Evolutionary conservation across 139 green algal species (phyloP), one percentile per base, ranked within the genome.

Genomic region (Chlorella sorokiniana): DNA sequence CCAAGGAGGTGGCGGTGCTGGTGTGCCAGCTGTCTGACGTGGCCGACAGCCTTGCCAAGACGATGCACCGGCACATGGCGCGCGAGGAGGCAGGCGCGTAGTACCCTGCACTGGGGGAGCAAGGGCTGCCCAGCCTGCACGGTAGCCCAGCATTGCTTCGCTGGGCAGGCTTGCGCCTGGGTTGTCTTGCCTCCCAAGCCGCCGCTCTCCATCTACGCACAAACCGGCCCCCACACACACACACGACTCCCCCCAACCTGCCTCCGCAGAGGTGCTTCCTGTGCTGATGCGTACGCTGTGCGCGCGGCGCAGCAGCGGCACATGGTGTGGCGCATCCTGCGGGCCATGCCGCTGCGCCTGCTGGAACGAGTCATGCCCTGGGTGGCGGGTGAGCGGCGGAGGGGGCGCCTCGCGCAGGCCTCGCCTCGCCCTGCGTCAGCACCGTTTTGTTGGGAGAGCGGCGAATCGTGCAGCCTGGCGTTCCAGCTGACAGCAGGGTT

Each of bases 281-380:
- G 45, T 95, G 81, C 88, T 98, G 48, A 86, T 91, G 76, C 81
- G 76, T 25, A 80, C 86, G 11, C 88, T 97, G 76, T 91, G 86
- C 40, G n/a, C n/a, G 41, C 72, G 1, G 83, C 80, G 16, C 90
- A 98, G 91, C 96, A 99, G 91, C 92, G 94, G 22, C 78, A 76
- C 35, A 91, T 99, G 80, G 87, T 98, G 76, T 99, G 95, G 91
- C 88, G 86, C 72, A 95, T 92, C 27, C 85, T 99, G 44, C 83
- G 86, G 1, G 95, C 93, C 9, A 99, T 99, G 96, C 96, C 96
- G 62, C 90, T 99, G 82, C 90, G 96, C 3, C 87, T 99, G 77
- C 88, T 99, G 83, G 94, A 99, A 86, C 85, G 92, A 5, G 92
- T 99, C 25, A 92, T 98, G 87, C 96, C 96, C 10, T 98, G 96